Evolutionary conservation across 2,329 filamentous ascomycete genomes (phyloP).

Genomic region (Emmonsiellopsis sp.): DNA sequence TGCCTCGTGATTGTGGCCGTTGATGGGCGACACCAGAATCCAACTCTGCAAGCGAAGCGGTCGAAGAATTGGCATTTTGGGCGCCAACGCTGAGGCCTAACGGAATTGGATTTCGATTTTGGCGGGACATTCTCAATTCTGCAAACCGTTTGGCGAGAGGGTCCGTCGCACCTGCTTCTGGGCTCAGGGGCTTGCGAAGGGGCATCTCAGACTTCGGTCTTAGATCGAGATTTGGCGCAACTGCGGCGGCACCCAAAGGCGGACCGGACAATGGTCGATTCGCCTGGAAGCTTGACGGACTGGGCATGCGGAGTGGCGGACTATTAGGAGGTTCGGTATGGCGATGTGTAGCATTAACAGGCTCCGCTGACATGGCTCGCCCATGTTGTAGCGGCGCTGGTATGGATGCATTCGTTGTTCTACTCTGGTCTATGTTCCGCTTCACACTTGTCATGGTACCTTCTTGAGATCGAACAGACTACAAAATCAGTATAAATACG

Average conservation of each 20-base stretch:
- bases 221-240: constrained; percentile 10
- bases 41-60: background rate
- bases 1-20: constrained; percentile 2
- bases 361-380: background rate
- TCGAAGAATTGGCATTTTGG: background rate
- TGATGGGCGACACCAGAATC: background rate
- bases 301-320: constrained; percentile 25
- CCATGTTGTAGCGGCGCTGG: background rate
- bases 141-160: constrained; percentile 34
- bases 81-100: constrained; percentile 9
- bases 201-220: constrained; percentile 16
- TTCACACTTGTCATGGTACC: constrained; percentile 33
- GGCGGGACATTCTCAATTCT: constrained; percentile 22
- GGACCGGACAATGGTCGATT: background rate
- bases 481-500: constrained; percentile 39
- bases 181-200: constrained; percentile 10
- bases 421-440: constrained; percentile 24
- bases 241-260: background rate
- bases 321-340: background rate
- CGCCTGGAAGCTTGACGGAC: constrained; percentile 28
- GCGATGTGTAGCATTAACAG: background rate
- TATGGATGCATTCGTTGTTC: background rate
- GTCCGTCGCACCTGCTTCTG: constrained; percentile 18
- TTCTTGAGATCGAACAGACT: constrained; percentile 25
- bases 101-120: constrained; percentile 5